Evolutionary conservation across 2,329 filamentous ascomycete species (phyloP).

Genomic region (Fusarium lateritium): DNA sequence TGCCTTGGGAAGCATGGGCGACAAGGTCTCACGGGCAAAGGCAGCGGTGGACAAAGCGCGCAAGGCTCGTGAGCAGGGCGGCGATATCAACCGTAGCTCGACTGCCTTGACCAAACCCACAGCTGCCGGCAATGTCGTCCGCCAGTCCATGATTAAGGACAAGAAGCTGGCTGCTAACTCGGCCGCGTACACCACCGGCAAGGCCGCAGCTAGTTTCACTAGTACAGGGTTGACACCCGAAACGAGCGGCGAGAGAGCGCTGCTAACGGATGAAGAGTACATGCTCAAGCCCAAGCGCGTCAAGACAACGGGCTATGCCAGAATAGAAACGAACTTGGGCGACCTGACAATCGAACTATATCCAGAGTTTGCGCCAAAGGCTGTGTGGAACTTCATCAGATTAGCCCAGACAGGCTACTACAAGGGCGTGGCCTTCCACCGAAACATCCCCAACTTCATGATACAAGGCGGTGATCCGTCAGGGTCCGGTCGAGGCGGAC

Average conservation of each 20-base stretch:
- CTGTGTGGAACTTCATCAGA: conserved; percentile 97
- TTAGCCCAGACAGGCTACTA: conserved; percentile 94
- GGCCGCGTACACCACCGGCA: conserved; percentile 90
- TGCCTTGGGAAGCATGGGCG: conserved; percentile 82
- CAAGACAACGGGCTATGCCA: conserved; percentile 91
- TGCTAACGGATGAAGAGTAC: conserved; percentile 94
- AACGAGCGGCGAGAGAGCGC: conserved; percentile 87
- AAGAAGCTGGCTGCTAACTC: conserved; percentile 83
- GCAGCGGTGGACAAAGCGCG: conserved; percentile 94
- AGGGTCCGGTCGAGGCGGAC: conserved; percentile 90
- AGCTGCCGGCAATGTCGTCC: conserved; percentile 42
- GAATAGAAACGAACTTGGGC: conserved; percentile 88
- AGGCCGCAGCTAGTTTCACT: conserved; percentile 93
- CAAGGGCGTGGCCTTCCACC: conserved; percentile 85
- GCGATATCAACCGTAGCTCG: conserved; percentile 69
- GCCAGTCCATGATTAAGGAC: conserved; percentile 63
- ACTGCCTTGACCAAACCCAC: conserved; percentile 59
- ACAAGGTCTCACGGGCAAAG: conserved; percentile 91
- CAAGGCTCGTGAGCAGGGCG: conserved; percentile 75
- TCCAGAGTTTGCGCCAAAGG: conserved; percentile 90
- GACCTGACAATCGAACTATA: conserved; percentile 90
- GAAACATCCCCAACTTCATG: conserved; percentile 97
- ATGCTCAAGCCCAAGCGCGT: conserved; percentile 93
- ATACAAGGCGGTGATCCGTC: conserved; percentile 96
- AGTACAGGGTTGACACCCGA: conserved; percentile 94